phyloP scores from a whole-genome alignment of 371 early-diverging fungal genomes.

The Nematocida displodere region DNA sequence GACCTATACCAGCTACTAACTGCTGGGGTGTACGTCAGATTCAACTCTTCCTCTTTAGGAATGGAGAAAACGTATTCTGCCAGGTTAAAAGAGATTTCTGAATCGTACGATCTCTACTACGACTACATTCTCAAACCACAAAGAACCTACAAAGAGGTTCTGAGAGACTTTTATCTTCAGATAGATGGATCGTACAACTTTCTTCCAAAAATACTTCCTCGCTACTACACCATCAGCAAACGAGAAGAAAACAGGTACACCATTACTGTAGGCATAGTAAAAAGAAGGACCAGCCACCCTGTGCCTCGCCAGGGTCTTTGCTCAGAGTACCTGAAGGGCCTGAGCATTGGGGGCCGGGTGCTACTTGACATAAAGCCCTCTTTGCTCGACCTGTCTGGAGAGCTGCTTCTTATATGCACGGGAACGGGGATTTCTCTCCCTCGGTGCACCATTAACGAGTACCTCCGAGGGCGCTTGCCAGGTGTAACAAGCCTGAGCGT shows the following conservation, averaged over 20 bases:
- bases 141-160: conserved; percentile 55
- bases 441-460: conserved; percentile 48
- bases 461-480: conserved; percentile 28
- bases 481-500: conserved; percentile 5
- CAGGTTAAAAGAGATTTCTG: conserved; percentile 53
- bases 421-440: conserved; percentile 63
- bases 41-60: not conserved
- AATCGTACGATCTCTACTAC: conserved; percentile 62
- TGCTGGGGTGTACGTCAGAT: not conserved
- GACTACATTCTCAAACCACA: conserved; percentile 47
- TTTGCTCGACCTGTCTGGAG: conserved; percentile 44
- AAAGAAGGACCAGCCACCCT: conserved; percentile 19
- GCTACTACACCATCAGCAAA: conserved; percentile 62
- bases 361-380: conserved; percentile 47
- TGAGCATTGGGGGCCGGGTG: conserved; percentile 8
- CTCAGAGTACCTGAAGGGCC: conserved; percentile 56
- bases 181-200: conserved; percentile 25
- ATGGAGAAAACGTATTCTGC: not conserved
- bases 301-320: conserved; percentile 55
- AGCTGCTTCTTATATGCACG: conserved; percentile 60
- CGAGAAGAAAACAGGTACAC: conserved; percentile 32
- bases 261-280: conserved; percentile 52
- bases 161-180: conserved; percentile 44
- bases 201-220: conserved; percentile 46
- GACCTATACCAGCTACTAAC: not conserved